These are phyloP conservation scores for Aspergillus hancockii DNA, from an alignment of 495 filamentous ascomycete species.

Conservation along the genomic window DNA sequence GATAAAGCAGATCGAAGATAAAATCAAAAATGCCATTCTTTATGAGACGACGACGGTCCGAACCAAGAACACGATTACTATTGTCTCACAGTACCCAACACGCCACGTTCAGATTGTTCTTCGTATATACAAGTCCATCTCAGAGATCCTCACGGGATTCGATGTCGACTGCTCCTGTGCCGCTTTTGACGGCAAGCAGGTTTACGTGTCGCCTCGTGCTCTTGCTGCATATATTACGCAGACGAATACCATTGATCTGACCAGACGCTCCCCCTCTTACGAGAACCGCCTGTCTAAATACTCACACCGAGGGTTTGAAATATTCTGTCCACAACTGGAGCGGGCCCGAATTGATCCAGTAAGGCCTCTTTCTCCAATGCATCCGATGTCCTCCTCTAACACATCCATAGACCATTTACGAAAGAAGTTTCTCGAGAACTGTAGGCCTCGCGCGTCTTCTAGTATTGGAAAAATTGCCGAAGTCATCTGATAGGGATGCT, in stretches of 20 bases:
- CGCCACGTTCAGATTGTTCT: conserved; percentile 83
- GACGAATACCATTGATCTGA: conserved; percentile 75
- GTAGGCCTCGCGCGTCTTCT: conserved; percentile 77
- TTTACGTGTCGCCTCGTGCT: conserved; percentile 70
- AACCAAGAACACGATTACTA: conserved; percentile 83
- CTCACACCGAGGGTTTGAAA: conserved; percentile 77
- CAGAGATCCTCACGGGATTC: conserved; percentile 81
- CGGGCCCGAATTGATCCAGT: conserved; percentile 70
- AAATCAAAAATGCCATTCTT: conserved; percentile 69
- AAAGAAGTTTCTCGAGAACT: conserved; percentile 71
- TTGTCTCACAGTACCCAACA: conserved; percentile 77
- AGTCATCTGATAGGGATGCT: conserved; percentile 58
- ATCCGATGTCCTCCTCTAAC: not conserved
- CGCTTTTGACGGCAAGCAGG: conserved; percentile 76
- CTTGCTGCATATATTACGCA: conserved; percentile 77
- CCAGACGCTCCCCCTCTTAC: conserved; percentile 77
- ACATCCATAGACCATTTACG: conserved; percentile 64
- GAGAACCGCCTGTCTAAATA: conserved; percentile 89
- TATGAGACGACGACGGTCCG: conserved; percentile 74
- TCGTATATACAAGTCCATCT: conserved; percentile 76
- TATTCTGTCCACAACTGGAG: conserved; percentile 73
- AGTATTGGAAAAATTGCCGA: conserved; percentile 76
- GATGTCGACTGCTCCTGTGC: conserved; percentile 82
- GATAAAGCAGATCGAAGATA: conserved; percentile 74
- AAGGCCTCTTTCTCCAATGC: not conserved